Conservation (phyloP, 129 eudicot species). For the Tagetes patula region DNA sequence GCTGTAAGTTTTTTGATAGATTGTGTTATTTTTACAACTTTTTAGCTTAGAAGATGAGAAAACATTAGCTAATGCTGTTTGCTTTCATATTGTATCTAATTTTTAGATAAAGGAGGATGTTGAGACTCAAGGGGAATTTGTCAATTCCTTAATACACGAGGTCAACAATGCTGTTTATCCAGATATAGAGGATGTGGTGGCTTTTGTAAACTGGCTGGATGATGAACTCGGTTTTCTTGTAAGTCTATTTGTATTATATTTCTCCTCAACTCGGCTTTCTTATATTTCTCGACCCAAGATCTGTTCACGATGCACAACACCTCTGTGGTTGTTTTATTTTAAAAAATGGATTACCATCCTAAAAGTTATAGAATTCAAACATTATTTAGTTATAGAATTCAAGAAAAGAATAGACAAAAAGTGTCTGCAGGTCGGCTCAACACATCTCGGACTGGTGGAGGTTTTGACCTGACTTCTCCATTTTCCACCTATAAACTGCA, state of each 20-base stretch:
- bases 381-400: background rate
- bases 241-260: slow-evolving; percentile 27
- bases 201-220: slow-evolving; percentile 96
- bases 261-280: background rate
- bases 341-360: background rate
- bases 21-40: background rate
- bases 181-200: slow-evolving; percentile 84
- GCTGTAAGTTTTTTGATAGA: slow-evolving; percentile 59
- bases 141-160: slow-evolving; percentile 73
- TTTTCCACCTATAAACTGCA: background rate
- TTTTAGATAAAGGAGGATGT: slow-evolving; percentile 90
- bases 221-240: slow-evolving; percentile 95
- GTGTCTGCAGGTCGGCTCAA: background rate
- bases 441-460: background rate
- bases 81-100: background rate
- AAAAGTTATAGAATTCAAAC: background rate
- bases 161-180: slow-evolving; percentile 75
- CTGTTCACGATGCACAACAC: background rate
- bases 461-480: background rate
- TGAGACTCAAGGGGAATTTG: slow-evolving; percentile 96
- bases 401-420: background rate
- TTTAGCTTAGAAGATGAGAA: background rate
- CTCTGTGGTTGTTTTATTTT: background rate
- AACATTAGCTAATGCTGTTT: slow-evolving; percentile 14
- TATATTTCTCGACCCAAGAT: background rate